phyloP scores from a whole-genome alignment of 768 basidiomycete genomes.

The Mycena amicta region DNA sequence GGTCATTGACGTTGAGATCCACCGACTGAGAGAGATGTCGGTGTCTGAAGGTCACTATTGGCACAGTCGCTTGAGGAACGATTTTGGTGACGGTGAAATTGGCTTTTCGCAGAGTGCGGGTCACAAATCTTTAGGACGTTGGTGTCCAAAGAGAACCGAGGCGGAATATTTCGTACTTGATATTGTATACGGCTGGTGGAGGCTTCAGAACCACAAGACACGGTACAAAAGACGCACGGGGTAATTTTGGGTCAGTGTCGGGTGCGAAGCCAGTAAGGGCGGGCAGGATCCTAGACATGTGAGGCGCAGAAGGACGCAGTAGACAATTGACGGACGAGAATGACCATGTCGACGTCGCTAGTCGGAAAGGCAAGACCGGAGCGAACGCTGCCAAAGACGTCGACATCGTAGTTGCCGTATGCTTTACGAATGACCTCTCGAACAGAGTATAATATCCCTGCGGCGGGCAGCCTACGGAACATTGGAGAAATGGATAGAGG shows the following conservation, averaged over 20 bases:
- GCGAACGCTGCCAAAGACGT: conserved; percentile 25
- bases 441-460: conserved; percentile 4
- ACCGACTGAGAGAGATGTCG: conserved; percentile 41
- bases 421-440: conserved; percentile 6
- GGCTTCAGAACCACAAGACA: not conserved
- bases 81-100: conserved; percentile 36
- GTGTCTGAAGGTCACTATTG: conserved; percentile 59
- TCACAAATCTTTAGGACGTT: too few relatives aligned
- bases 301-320: not conserved
- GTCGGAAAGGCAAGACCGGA: conserved; percentile 21
- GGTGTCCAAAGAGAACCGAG: too few relatives aligned
- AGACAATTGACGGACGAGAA: conserved; percentile 42
- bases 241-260: not conserved
- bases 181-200: conserved; percentile 32
- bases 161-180: conserved; percentile 27
- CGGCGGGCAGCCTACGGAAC: not conserved
- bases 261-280: conserved; percentile 23
- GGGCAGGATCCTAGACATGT: conserved; percentile 28
- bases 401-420: conserved; percentile 21
- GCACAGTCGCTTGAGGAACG: conserved; percentile 42
- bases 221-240: conserved; percentile 8
- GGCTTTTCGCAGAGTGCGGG: conserved; percentile 26
- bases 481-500: too few relatives aligned
- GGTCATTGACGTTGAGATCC: conserved; percentile 67
- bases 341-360: conserved; percentile 28